Evolutionary conservation across 129 eudicot genomes (phyloP), one percentile per base, ranked within the genome.

Genomic region (Pseudognaphalium luteoalbum): DNA sequence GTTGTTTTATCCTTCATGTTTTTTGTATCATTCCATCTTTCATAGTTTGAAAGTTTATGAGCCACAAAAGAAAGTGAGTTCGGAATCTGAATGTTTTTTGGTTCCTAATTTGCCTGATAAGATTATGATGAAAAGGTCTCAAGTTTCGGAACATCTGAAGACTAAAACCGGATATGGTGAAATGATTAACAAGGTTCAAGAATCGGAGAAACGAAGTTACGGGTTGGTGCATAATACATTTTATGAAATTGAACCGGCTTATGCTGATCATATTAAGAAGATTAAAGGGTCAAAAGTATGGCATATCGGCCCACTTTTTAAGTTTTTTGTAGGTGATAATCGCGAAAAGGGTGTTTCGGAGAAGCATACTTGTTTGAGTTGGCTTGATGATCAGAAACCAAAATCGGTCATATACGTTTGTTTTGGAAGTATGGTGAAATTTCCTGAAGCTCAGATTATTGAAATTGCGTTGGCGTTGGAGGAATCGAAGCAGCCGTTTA

Each of bases 401-500:
- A 51, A 76, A 7, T 75, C 85, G 12, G 87, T 84, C 4, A 75
- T 87, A 29, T 87, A 68, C 68, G 75, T 70, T 64, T 83, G 85
- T 51, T 88, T 85, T 6, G 90, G 93, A 6, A 88, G 90, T 32
- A 30, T 86, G 74, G 82, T 67, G 0, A 74, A 41, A n/a, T 83
- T 86, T 41, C 66, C 76, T 7, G 70, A 76, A 11, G 76, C 78
- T 68, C 90, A 85, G 34, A 57, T 88, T 19, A 72, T 68, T 0
- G 85, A 88, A 72, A 81, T 85, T 0, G 88, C 88, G 2, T 54
- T 72, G 50, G 90, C 86, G 20, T 78, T 88, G 12, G 87, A 88
- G 62, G 71, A 61, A 54, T 63, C 81, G 0, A 51, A 74, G 25
- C 28, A n/a, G 0, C 74, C 75, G 3, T 89, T 89, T 76, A 30